phyloP scores from a whole-genome alignment of 2,329 filamentous ascomycete genomes.

The Lachnellula willkommii region DNA sequence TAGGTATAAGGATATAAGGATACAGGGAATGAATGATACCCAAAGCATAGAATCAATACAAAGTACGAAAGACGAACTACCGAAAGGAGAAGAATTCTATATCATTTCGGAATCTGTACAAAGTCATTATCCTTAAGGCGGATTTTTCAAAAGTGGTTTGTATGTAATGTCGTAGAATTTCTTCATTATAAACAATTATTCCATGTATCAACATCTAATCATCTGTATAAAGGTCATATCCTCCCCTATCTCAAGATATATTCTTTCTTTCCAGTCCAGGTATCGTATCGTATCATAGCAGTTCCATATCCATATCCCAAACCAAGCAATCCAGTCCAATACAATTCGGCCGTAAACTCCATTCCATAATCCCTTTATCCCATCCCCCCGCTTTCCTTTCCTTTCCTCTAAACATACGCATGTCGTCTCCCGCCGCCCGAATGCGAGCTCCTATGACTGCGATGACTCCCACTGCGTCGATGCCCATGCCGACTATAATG shows the following conservation, averaged over 20 bases:
- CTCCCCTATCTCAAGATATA: background rate
- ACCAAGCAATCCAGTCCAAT: background rate
- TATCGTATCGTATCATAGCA: background rate
- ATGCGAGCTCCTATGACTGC: constrained; percentile 27
- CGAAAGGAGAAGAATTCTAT: no score
- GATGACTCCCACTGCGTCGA: constrained; percentile 27
- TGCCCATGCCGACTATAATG: constrained; percentile 27
- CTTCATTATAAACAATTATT: no score
- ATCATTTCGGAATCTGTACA: no score
- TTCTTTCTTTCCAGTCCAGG: background rate
- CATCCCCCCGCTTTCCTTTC: background rate
- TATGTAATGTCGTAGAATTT: no score
- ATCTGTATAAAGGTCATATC: background rate
- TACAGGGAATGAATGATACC: no score
- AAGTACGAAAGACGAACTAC: no score
- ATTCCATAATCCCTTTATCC: background rate
- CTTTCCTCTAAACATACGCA: constrained; percentile 28
- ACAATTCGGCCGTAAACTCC: background rate
- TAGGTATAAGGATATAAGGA: no score
- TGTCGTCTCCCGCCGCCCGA: constrained; percentile 20
- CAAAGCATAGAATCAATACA: no score
- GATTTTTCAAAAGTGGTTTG: no score
- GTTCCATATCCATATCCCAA: background rate
- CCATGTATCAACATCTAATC: no score
- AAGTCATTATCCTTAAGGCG: no score